A percentile compares a stretch with the other conserved stretches of the same genome.
These are phyloP conservation scores for Elsinoe arachidis DNA, from an alignment of 2,329 filamentous ascomycete genomes.

Conservation along the genomic window DNA sequence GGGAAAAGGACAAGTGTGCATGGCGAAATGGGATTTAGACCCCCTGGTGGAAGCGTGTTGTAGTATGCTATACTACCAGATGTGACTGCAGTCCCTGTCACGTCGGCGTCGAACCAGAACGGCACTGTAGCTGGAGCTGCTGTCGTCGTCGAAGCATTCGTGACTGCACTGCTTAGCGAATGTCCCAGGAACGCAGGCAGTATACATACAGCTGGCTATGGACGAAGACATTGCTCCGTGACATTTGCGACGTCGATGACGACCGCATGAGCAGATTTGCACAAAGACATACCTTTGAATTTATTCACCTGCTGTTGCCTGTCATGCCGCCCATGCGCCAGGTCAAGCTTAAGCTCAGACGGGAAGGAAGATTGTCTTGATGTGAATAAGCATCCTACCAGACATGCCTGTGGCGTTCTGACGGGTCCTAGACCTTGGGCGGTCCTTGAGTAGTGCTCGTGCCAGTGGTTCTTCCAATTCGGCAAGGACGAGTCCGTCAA, in stretches of 20 bases:
- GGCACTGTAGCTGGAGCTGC: background rate
- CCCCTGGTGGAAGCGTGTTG: background rate
- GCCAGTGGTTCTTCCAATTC: too few species aligned
- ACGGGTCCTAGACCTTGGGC: too few species aligned
- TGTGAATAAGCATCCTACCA: too few species aligned
- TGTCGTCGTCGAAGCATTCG: background rate
- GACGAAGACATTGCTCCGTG: background rate
- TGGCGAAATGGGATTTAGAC: background rate
- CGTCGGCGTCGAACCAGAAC: background rate
- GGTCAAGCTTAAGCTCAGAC: too few species aligned
- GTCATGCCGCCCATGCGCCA: too few species aligned
- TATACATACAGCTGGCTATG: background rate
- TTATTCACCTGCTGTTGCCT: too few species aligned
- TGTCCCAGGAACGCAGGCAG: background rate
- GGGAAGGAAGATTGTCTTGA: too few species aligned
- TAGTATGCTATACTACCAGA: background rate
- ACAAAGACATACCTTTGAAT: too few species aligned
- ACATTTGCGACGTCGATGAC: background rate
- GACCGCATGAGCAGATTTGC: background rate
- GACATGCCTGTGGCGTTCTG: too few species aligned
- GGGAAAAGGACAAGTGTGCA: background rate
- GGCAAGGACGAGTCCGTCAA: background rate
- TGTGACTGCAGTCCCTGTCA: background rate
- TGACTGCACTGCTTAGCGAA: background rate
- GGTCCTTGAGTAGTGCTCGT: too few species aligned